Conservation (phyloP, 352 stramenopile genomes). For the Phytophthora pluvialis region DNA sequence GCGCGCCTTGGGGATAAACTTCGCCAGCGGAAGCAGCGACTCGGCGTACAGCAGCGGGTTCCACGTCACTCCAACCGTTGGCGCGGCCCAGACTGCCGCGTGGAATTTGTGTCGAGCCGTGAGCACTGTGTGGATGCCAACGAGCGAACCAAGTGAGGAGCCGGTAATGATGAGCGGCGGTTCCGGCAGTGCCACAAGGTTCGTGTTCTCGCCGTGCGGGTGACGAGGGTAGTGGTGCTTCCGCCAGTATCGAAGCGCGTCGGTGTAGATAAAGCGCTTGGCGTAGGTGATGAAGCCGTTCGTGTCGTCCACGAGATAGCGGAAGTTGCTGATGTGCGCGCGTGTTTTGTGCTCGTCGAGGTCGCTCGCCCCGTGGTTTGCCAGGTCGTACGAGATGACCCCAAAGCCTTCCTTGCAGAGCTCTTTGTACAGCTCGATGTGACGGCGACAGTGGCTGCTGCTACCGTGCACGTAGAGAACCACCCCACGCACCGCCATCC, state of each 20-base stretch:
- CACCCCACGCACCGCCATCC: constrained; percentile 45
- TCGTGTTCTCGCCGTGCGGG: constrained; percentile 15
- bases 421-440: constrained; percentile 52
- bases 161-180: constrained; percentile 61
- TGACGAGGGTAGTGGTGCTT: constrained; percentile 29
- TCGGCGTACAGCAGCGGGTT: constrained; percentile 48
- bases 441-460: constrained; percentile 50
- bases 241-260: constrained; percentile 35
- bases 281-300: constrained; percentile 53
- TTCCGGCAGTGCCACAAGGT: constrained; percentile 22
- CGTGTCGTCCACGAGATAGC: constrained; percentile 56
- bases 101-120: constrained; percentile 52
- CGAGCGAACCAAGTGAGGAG: constrained; percentile 61
- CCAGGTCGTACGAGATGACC: constrained; percentile 54
- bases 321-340: constrained; percentile 47
- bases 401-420: constrained; percentile 51
- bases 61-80: constrained; percentile 56
- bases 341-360: constrained; percentile 41
- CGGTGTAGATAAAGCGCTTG: constrained; percentile 41
- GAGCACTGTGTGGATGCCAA: constrained; percentile 64
- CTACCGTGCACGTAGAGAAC: constrained; percentile 56
- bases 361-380: constrained; percentile 58
- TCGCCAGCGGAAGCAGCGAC: constrained; percentile 45
- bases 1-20: constrained; percentile 40
- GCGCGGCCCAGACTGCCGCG: constrained; percentile 55